Conservation (phyloP, 148 eudicot genomes). For the Bassia scoparia region DNA sequence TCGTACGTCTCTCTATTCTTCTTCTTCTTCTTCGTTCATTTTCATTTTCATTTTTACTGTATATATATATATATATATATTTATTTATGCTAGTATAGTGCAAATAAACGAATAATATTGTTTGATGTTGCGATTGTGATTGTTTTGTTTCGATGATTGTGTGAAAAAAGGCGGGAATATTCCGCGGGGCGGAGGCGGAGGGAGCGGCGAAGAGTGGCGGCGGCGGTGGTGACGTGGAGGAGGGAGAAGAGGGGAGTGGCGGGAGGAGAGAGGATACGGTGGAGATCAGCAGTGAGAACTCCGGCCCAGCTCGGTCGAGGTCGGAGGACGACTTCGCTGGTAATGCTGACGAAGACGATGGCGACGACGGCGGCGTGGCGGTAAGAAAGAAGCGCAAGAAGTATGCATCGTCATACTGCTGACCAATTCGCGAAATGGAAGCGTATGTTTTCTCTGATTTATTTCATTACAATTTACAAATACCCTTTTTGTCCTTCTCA, state of each 20-base stretch:
- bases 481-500: too few relatives aligned
- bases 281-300: conserved; percentile 92
- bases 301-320: conserved; percentile 65
- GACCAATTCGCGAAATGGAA: conserved; percentile 95
- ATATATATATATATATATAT: too few relatives aligned
- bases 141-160: too few relatives aligned
- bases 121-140: too few relatives aligned
- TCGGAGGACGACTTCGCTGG: conserved; percentile 53
- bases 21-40: not conserved
- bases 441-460: conserved; percentile 48
- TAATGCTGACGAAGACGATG: conserved; percentile 39
- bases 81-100: too few relatives aligned
- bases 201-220: conserved; percentile 36
- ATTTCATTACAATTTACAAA: too few relatives aligned
- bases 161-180: too few relatives aligned
- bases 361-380: conserved; percentile 37
- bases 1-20: conserved; percentile 37
- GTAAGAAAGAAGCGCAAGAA: conserved; percentile 68
- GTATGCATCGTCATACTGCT: conserved; percentile 88
- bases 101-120: too few relatives aligned
- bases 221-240: conserved; percentile 13
- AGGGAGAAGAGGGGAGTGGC: conserved; percentile 9
- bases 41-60: too few relatives aligned
- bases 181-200: conserved; percentile 33
- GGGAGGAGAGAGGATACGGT: conserved; percentile 54